Conservation (phyloP, 2,329 filamentous ascomycete species). For the Colletotrichum sp. region DNA sequence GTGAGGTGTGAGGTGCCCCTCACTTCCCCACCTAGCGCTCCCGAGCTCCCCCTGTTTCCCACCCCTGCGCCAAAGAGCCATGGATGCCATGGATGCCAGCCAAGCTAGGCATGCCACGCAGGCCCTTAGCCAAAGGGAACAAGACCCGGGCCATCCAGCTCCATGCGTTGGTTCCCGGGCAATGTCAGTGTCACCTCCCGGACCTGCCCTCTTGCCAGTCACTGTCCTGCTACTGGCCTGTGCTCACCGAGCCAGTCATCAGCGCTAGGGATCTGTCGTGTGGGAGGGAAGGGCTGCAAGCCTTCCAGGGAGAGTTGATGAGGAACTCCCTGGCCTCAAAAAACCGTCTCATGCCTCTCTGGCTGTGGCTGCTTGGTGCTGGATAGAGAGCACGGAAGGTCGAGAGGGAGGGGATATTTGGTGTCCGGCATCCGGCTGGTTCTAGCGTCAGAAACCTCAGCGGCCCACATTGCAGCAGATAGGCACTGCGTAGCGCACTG, state of each 20-base stretch:
- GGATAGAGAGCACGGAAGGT: not conserved
- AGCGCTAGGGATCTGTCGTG: not conserved
- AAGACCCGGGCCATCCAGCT: not conserved
- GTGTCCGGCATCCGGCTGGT: not conserved
- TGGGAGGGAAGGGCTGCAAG: not conserved
- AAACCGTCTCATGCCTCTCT: not conserved
- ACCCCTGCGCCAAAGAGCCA: not conserved
- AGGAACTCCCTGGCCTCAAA: not conserved
- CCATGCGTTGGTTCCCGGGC: not conserved
- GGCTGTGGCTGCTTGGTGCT: not conserved
- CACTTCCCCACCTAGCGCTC: conserved; percentile 8
- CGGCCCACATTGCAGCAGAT: not conserved
- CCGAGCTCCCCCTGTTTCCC: conserved; percentile 2
- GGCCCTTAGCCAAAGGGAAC: not conserved
- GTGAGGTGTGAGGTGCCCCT: not conserved
- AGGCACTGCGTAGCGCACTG: not conserved
- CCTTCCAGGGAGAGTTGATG: not conserved
- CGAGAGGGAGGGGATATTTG: not conserved
- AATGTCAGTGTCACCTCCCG: not conserved
- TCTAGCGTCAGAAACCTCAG: not conserved
- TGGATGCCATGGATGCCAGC: not conserved
- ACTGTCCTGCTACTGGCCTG: not conserved
- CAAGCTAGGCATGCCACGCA: not conserved
- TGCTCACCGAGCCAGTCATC: not conserved
- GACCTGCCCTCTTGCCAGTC: not conserved